phyloP scores from a whole-genome alignment of 1,139 yeast species.

The Pneumocystis sp. region DNA sequence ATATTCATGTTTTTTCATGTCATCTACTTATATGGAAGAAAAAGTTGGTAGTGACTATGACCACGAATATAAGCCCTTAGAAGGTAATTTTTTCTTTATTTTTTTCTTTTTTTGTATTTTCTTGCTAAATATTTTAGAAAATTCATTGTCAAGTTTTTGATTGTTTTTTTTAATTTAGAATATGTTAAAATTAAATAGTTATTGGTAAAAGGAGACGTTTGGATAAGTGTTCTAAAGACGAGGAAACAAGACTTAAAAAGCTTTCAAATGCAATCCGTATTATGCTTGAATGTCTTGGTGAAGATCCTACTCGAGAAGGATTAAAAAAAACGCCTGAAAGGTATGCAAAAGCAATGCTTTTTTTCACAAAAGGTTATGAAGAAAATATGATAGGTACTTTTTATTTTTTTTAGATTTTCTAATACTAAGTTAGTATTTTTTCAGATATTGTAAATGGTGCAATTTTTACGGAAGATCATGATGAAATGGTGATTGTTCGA shows the following conservation, averaged over 20 bases:
- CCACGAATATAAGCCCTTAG: not conserved
- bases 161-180: not conserved
- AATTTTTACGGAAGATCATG: slow-evolving; percentile 95
- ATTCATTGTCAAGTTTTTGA: not conserved
- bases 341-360: slow-evolving; percentile 91
- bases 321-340: slow-evolving; percentile 86
- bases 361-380: slow-evolving; percentile 90
- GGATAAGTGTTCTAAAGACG: slow-evolving; percentile 3
- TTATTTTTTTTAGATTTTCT: slow-evolving; percentile 5
- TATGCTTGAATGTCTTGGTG: slow-evolving; percentile 75
- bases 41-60: not conserved
- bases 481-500: slow-evolving; percentile 94
- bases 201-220: not conserved
- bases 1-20: not conserved
- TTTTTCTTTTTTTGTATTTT: not conserved
- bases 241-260: slow-evolving; percentile 42
- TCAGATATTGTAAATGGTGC: slow-evolving; percentile 86
- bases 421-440: slow-evolving; percentile 22
- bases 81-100: not conserved
- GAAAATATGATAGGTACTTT: slow-evolving; percentile 36
- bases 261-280: slow-evolving; percentile 78
- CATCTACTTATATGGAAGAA: not conserved
- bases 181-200: not conserved
- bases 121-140: not conserved
- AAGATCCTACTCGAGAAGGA: slow-evolving; percentile 80